A percentile compares a stretch with the other conserved stretches of the same genome.
These are phyloP conservation scores for Sporodiniella umbellata DNA, from an alignment of 371 early-diverging fungal genomes.

Conservation along the genomic window DNA sequence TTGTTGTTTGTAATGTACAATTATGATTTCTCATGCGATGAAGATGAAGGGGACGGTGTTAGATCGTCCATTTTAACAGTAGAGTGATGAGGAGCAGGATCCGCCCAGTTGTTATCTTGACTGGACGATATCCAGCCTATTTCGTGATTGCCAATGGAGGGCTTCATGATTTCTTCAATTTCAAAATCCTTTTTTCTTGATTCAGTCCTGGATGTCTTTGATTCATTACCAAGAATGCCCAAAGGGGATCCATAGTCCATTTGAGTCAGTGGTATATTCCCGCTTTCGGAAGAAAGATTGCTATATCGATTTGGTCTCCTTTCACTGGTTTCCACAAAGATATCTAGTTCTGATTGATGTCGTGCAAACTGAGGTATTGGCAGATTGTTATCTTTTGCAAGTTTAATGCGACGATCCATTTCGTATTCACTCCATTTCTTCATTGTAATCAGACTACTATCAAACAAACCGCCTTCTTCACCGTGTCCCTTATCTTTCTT, in stretches of 20 bases:
- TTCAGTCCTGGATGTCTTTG: background rate
- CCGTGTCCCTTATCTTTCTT: conserved; percentile 62
- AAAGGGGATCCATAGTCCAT: conserved; percentile 1
- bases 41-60: background rate
- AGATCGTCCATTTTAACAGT: background rate
- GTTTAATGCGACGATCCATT: conserved; percentile 40
- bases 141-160: conserved; percentile 1
- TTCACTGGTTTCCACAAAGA: conserved; percentile 12
- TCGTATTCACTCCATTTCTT: conserved; percentile 72
- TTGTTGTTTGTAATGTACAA: background rate
- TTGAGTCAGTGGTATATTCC: conserved; percentile 23
- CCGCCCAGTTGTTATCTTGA: conserved; percentile 21
- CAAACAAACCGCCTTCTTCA: conserved; percentile 71
- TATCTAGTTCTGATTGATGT: conserved; percentile 12
- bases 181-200: background rate
- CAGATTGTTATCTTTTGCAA: conserved; percentile 15
- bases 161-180: conserved; percentile 7
- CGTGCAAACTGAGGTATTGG: conserved; percentile 22
- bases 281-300: conserved; percentile 28
- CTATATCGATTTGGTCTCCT: conserved; percentile 10
- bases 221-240: background rate
- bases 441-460: conserved; percentile 56
- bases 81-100: conserved; percentile 26
- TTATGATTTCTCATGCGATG: background rate
- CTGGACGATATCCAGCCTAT: conserved; percentile 11